Evolutionary conservation across 2,329 filamentous ascomycete genomes (phyloP).

Genomic region (Pestalotiopsis sp.): DNA sequence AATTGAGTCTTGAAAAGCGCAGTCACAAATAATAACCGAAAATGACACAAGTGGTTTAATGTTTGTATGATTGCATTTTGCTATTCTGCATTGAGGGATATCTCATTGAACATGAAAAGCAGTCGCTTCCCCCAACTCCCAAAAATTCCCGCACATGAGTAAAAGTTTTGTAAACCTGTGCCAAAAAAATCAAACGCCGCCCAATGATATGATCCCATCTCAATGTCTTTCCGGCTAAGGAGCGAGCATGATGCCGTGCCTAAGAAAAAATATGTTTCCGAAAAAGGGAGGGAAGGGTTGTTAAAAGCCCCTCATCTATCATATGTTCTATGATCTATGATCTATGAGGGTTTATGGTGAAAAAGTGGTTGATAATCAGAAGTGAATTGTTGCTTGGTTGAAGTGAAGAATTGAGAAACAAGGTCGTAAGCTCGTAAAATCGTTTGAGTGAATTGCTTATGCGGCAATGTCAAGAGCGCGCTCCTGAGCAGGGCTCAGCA

Average conservation of each 20-base stretch:
- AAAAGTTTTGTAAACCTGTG: background rate
- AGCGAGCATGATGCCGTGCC: slow-evolving; percentile 1
- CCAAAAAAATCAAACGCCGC: slow-evolving; percentile 5
- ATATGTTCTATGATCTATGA: slow-evolving; percentile 10
- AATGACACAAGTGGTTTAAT: no score
- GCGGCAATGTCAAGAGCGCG: slow-evolving; percentile 23
- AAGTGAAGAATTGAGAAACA: background rate
- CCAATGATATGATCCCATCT: slow-evolving; percentile 7
- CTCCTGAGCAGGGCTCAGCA: slow-evolving; percentile 29
- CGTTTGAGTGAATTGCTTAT: slow-evolving; percentile 9
- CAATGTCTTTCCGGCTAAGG: background rate
- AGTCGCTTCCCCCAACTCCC: background rate
- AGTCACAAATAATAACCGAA: no score
- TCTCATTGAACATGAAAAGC: background rate
- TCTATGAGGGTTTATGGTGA: background rate
- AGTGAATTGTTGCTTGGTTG: background rate
- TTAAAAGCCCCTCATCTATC: background rate
- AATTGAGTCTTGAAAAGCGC: no score
- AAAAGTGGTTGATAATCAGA: background rate
- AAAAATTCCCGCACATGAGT: background rate
- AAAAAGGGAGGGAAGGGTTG: slow-evolving; percentile 6
- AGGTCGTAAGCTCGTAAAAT: slow-evolving; percentile 6
- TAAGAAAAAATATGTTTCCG: background rate
- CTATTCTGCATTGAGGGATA: background rate
- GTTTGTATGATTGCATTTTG: background rate